These are phyloP conservation scores for Penicillium herquei DNA, from an alignment of 495 filamentous ascomycete species.

Conservation along the genomic window DNA sequence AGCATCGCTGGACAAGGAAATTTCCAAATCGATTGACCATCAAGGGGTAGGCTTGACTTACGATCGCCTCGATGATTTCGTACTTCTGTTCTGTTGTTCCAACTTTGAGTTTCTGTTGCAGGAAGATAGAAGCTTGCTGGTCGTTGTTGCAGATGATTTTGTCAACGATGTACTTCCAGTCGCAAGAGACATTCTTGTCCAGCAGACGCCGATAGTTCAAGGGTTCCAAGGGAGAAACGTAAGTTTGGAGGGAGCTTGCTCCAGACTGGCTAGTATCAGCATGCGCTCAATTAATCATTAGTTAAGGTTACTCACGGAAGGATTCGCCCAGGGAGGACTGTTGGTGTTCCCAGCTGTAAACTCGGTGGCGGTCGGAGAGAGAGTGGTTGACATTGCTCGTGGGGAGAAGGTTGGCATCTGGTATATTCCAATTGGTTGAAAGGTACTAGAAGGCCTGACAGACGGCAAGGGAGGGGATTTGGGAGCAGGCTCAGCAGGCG, in stretches of 20 bases:
- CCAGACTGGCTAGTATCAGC: conserved; percentile 38
- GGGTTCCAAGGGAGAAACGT: conserved; percentile 85
- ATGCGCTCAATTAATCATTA: background rate
- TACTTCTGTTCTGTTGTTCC: conserved; percentile 94
- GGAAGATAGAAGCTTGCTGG: conserved; percentile 96
- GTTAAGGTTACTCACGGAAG: conserved; percentile 38
- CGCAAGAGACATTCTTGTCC: conserved; percentile 93
- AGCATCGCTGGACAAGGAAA: conserved; percentile 96
- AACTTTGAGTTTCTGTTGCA: conserved; percentile 98
- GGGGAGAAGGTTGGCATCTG: conserved; percentile 59
- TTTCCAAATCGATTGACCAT: conserved; percentile 98
- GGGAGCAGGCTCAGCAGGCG: conserved; percentile 13
- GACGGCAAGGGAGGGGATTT: conserved; percentile 26
- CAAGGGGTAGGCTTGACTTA: conserved; percentile 89
- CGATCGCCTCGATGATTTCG: conserved; percentile 94
- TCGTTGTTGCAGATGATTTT: conserved; percentile 99
- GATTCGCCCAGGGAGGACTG: conserved; percentile 45
- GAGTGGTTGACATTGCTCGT: conserved; percentile 70
- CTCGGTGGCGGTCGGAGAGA: conserved; percentile 83
- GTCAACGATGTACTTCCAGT: conserved; percentile 99
- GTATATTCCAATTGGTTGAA: conserved; percentile 52
- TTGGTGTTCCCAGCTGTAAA: conserved; percentile 57
- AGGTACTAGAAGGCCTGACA: conserved; percentile 38
- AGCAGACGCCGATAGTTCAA: conserved; percentile 94
- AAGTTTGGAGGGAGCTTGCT: conserved; percentile 60